Evolutionary conservation across 2,329 filamentous ascomycete species (phyloP).

Genomic region (Colletotrichum costaricense): DNA sequence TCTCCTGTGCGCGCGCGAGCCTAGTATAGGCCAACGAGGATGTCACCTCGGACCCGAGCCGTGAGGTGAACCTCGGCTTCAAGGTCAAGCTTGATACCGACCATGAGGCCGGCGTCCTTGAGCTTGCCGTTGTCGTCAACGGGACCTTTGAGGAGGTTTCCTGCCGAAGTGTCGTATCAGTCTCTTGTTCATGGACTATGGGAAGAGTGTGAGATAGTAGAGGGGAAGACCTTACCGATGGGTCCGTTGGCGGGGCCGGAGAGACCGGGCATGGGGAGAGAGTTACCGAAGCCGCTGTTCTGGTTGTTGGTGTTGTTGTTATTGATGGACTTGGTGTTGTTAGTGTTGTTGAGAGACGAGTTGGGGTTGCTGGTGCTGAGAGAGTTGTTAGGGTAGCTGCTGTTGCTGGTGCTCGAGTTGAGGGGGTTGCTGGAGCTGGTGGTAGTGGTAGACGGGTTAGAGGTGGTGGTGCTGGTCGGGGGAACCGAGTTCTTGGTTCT

Average conservation of each 20-base stretch:
- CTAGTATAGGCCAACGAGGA: conserved; percentile 68
- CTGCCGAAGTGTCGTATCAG: conserved; percentile 40
- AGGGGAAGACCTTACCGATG: conserved; percentile 38
- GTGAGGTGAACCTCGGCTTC: conserved; percentile 73
- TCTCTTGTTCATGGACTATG: neutral
- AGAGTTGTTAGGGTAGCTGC: conserved; percentile 7
- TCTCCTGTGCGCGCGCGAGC: neutral
- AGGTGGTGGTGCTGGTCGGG: neutral
- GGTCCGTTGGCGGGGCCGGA: conserved; percentile 48
- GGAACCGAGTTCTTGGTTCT: conserved; percentile 50
- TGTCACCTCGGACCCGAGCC: conserved; percentile 69
- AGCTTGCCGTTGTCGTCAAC: conserved; percentile 67
- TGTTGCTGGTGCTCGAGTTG: conserved; percentile 1
- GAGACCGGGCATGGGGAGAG: conserved; percentile 56
- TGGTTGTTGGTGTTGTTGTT: conserved; percentile 29
- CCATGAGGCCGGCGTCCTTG: conserved; percentile 67
- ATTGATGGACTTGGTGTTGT: conserved; percentile 20
- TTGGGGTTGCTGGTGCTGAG: conserved; percentile 17
- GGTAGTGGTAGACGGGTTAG: conserved; percentile 48
- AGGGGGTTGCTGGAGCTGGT: conserved; percentile 19
- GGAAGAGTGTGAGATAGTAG: neutral
- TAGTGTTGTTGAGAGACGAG: conserved; percentile 27
- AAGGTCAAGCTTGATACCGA: conserved; percentile 73
- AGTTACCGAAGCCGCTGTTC: conserved; percentile 4
- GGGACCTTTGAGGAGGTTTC: conserved; percentile 67